Evolutionary conservation across 331 rosid species (phyloP), one percentile per base, ranked within the genome.

Genomic region (Pyracantha coccinea): DNA sequence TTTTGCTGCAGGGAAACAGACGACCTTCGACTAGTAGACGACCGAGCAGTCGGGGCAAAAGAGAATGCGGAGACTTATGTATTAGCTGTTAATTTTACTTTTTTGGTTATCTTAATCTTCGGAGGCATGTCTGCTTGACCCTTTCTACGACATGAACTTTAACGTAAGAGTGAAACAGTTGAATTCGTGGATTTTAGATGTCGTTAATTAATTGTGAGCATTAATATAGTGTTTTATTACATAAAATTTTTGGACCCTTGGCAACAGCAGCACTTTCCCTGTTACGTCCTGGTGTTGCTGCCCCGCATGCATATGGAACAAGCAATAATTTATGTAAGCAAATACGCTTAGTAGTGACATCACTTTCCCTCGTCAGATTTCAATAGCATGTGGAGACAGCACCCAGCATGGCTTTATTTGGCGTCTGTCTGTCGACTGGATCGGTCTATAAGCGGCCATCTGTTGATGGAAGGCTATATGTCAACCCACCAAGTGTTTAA

Each of bases 1-100:
- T 11, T 19, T 10, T 29, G 6, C 1, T 58, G 77, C 88, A 85
- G 89, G 89, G 31, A 85, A 77, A 80, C 82, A 85, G 66, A 85
- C 84, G 0, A 85, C 89, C 45, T 85, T 85, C 21, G 70, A 85
- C 13, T 80, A 77, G 20, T 58, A 54, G 69, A 44, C 44, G 45
- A 41, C 47, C 1, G 15, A 41, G 14, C 11, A 10, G 47, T 41
- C 47, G 47, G 47, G 14, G 47, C 3, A 41, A 41, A 12, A 41
- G 47, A 41, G 47, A 41, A 41, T 41, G 47, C 1, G 14, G 47
- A 41, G 47, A 41, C 47, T 12, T 41, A 12, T 41, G 44, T 9
- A 38, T 41, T 41, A 41, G 47, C 15, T 61, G 4, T 44, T 65
- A 28, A 17, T 66, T 23, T 66, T 65, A 47, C 24, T 13, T 45